Evolutionary conservation across 352 stramenopile genomes (phyloP), one percentile per base, ranked within the genome.

Genomic region (Pythium periplocum): DNA sequence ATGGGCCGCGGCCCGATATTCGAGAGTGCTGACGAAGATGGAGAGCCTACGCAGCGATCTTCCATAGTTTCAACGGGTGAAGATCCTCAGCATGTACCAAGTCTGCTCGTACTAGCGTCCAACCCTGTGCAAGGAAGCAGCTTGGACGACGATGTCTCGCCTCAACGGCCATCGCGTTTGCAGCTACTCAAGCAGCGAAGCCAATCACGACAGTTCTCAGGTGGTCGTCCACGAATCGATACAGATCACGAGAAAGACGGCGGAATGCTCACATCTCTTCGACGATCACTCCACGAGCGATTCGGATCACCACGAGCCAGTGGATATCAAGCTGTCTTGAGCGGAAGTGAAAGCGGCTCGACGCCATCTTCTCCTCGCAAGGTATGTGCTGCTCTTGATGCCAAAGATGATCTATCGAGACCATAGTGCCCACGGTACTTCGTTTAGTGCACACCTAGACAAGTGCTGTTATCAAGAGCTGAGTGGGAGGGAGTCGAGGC

Each of bases 401-500:
- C 17, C 17, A 26, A 26, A 26, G 17, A 26, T 26, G 17, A 26
- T 26, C 17, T 0, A 26, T 26, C 17, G 17, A 26, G 17, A 26
- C 17, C 17, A 26, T 26, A 26, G 17, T 26, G 17, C 17, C 17
- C 17, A 26, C 17, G 17, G 17, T 26, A 26, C 17, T 26, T 26
- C 17, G 17, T 26, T 26, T 26, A 26, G 17, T 0, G 17, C 17
- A 26, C 17, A 26, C 17, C 17, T 42, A 42, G 38, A 12, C 7
- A 42, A 12, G 38, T 37, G 30, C n/a, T 48, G 50, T 12, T 44
- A 43, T 51, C 32, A 3, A 12, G n/a, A 43, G 50, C 31, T 26
- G 72, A 87, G 52, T 87, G 78, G 78, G 33, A 61, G n/a, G 59
- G 57, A 2, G 75, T 90, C 33, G 76, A 90, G 55, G 56, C 68